These are phyloP conservation scores for Triticum monococcum DNA, from an alignment of 176 grass and related monocot genomes.

Conservation along the genomic window DNA sequence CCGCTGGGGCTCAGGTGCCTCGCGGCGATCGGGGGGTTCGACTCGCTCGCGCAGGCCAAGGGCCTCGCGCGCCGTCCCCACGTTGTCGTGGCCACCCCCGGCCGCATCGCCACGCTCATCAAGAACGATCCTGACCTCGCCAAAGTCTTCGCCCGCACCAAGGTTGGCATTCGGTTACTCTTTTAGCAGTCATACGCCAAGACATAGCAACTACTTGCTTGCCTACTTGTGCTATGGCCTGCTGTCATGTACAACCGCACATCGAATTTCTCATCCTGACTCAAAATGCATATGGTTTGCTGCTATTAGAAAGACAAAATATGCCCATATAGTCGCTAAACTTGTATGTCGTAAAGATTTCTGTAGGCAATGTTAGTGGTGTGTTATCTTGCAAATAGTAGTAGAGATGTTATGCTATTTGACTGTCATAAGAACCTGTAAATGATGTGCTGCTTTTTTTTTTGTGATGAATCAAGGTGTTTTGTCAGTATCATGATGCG, in stretches of 20 bases:
- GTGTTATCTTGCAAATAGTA: not conserved
- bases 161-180: constrained; percentile 29
- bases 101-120: constrained; percentile 78
- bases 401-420: not conserved
- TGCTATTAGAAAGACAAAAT: not conserved
- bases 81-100: constrained; percentile 81
- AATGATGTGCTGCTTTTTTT: not conserved
- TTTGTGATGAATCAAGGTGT: not conserved
- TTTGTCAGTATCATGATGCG: not conserved
- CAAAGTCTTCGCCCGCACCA: constrained; percentile 72
- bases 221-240: not conserved
- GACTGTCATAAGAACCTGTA: not conserved
- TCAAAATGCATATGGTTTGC: not conserved
- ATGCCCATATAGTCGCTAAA: not conserved
- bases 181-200: not conserved
- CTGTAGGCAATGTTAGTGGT: not conserved
- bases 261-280: not conserved
- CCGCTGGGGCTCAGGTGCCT: constrained; percentile 73
- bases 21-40: constrained; percentile 75
- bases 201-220: not conserved
- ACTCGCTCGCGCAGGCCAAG: constrained; percentile 75
- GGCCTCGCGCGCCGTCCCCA: constrained; percentile 69
- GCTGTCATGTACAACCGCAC: not conserved
- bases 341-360: not conserved
- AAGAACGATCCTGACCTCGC: constrained; percentile 67